phyloP scores from a whole-genome alignment of 768 basidiomycete genomes.

The Erythrobasidium yunnanense region DNA sequence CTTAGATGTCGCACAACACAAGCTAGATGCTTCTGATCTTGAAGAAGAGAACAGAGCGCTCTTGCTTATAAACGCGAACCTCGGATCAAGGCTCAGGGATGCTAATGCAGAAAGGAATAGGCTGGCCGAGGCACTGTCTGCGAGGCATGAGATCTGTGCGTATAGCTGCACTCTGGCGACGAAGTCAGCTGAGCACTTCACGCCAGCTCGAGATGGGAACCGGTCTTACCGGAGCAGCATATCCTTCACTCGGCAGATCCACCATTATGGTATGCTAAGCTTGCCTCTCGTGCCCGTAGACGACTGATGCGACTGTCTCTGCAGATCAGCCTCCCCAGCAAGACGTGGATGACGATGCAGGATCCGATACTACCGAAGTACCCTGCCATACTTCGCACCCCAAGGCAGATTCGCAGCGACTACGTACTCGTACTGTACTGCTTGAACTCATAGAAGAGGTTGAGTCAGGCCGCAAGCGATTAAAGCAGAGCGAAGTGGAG shows the following conservation, averaged over 20 bases:
- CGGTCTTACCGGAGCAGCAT: neutral
- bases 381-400: neutral
- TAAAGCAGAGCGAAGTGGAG: neutral
- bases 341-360: conserved; percentile 2
- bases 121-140: neutral
- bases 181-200: neutral
- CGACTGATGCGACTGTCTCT: neutral
- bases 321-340: neutral
- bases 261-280: neutral
- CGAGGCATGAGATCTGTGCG: neutral
- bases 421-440: conserved; percentile 10
- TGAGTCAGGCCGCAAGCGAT: neutral
- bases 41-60: conserved; percentile 2
- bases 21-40: neutral
- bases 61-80: neutral
- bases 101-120: neutral
- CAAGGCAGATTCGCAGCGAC: neutral
- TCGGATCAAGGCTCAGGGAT: neutral
- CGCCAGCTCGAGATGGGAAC: neutral
- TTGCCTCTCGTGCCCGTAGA: neutral
- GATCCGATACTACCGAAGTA: conserved; percentile 11
- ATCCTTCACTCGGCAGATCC: no score
- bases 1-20: neutral
- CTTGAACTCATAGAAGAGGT: conserved; percentile 13
- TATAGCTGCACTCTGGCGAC: neutral